A percentile compares a stretch with the other conserved stretches of the same genome.
These are phyloP conservation scores for Colletotrichum sp. DNA, from an alignment of 2,329 filamentous ascomycete species.

Conservation along the genomic window DNA sequence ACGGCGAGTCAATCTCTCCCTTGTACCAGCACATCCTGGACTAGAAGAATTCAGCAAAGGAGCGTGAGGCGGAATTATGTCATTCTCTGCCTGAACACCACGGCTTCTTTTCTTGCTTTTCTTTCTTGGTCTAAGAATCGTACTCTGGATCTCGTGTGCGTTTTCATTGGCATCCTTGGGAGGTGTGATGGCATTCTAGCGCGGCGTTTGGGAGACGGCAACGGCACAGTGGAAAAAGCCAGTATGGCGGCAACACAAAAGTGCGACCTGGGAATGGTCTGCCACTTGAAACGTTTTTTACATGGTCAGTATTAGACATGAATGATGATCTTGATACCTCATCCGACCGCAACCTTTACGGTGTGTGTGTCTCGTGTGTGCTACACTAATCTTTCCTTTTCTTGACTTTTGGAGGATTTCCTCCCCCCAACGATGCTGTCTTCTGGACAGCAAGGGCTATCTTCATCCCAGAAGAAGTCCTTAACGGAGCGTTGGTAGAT, in stretches of 20 bases:
- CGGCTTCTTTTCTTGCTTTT: conserved; percentile 4
- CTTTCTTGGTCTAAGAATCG: not conserved
- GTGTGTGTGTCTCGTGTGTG: not conserved
- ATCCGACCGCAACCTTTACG: conserved; percentile 18
- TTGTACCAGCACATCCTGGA: conserved; percentile 72
- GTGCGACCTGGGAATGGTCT: conserved; percentile 6
- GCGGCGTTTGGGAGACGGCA: conserved; percentile 32
- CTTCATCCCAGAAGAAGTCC: conserved; percentile 71
- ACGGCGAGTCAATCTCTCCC: conserved; percentile 81
- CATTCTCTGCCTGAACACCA: conserved; percentile 17
- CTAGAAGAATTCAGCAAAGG: conserved; percentile 29
- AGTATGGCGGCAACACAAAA: conserved; percentile 25
- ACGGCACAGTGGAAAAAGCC: conserved; percentile 15
- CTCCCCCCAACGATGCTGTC: conserved; percentile 69
- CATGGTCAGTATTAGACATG: conserved; percentile 22
- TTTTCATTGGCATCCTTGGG: conserved; percentile 10
- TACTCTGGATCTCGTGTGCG: not conserved
- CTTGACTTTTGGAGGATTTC: not conserved
- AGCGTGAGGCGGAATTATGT: conserved; percentile 26
- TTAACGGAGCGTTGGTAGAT: conserved; percentile 88
- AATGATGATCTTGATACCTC: conserved; percentile 24
- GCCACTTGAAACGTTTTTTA: not conserved
- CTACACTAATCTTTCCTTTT: conserved; percentile 19
- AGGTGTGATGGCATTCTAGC: conserved; percentile 29
- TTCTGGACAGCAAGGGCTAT: conserved; percentile 74